phyloP scores from a whole-genome alignment of 116 monocot species.

The Posidonia oceanica region DNA sequence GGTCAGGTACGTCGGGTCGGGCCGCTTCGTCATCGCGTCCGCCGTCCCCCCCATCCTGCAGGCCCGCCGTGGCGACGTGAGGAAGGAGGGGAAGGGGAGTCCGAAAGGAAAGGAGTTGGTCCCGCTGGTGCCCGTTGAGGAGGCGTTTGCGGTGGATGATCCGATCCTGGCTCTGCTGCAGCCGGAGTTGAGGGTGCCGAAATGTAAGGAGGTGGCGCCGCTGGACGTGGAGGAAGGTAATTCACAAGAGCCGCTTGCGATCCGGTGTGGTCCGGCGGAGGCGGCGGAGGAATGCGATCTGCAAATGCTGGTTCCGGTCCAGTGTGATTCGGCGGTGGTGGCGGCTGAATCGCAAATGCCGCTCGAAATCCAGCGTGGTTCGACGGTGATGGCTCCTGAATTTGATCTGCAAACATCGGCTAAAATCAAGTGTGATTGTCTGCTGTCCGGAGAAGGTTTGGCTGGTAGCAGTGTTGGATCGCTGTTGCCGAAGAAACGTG shows the following conservation, averaged over 20 bases:
- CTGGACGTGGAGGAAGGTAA: neutral
- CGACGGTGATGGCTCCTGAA: too few species aligned
- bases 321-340: neutral
- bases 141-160: neutral
- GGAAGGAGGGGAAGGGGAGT: neutral
- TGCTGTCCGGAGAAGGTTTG: neutral
- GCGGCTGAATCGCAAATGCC: neutral
- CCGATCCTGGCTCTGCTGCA: neutral
- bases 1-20: neutral
- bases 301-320: neutral
- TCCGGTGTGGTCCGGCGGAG: neutral
- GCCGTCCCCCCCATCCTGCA: neutral
- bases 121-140: neutral
- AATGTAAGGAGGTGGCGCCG: neutral
- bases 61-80: neutral
- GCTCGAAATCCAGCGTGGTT: too few species aligned
- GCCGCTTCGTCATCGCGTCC: neutral
- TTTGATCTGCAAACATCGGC: too few species aligned
- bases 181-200: neutral
- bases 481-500: neutral
- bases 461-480: neutral
- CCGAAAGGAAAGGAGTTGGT: neutral
- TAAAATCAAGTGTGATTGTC: too few species aligned
- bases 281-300: neutral
- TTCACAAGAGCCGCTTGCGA: neutral